Percentiles rank a stretch among this genome's conserved stretches.
Evolutionary conservation across 2,329 filamentous ascomycete genomes (phyloP).

Genomic region (Penicillium sp.): DNA sequence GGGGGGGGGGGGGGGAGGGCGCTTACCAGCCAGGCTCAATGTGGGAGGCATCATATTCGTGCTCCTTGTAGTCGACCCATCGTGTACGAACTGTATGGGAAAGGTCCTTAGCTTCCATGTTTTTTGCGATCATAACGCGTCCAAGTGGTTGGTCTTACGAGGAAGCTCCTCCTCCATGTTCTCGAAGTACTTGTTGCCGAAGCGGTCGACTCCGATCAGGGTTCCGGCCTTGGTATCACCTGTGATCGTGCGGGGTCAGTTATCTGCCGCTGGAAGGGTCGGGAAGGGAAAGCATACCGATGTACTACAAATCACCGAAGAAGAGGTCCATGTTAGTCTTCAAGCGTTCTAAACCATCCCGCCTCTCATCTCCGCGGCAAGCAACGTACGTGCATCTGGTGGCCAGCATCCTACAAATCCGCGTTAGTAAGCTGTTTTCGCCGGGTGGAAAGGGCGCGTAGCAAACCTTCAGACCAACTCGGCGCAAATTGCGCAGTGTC

Average conservation of each 20-base stretch:
- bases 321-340: conserved; percentile 22
- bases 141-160: conserved; percentile 54
- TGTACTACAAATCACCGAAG: conserved; percentile 36
- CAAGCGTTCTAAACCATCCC: conserved; percentile 6
- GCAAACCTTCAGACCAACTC: conserved; percentile 78
- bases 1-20: too few species aligned
- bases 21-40: conserved; percentile 84
- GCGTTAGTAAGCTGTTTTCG: conserved; percentile 37
- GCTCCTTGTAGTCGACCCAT: conserved; percentile 91
- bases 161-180: conserved; percentile 88
- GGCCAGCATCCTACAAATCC: conserved; percentile 71
- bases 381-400: conserved; percentile 80
- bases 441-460: background rate
- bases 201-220: conserved; percentile 79
- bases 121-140: too few species aligned
- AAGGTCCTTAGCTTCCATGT: conserved; percentile 6
- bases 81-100: conserved; percentile 71
- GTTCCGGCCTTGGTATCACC: conserved; percentile 95
- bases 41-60: conserved; percentile 61
- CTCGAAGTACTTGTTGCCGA: conserved; percentile 97
- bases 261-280: conserved; percentile 2
- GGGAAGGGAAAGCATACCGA: conserved; percentile 35
- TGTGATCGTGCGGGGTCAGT: conserved; percentile 42
- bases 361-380: conserved; percentile 14
- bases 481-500: conserved; percentile 82